phyloP scores from a whole-genome alignment of 495 filamentous ascomycete genomes.

The Neurospora sp. region DNA sequence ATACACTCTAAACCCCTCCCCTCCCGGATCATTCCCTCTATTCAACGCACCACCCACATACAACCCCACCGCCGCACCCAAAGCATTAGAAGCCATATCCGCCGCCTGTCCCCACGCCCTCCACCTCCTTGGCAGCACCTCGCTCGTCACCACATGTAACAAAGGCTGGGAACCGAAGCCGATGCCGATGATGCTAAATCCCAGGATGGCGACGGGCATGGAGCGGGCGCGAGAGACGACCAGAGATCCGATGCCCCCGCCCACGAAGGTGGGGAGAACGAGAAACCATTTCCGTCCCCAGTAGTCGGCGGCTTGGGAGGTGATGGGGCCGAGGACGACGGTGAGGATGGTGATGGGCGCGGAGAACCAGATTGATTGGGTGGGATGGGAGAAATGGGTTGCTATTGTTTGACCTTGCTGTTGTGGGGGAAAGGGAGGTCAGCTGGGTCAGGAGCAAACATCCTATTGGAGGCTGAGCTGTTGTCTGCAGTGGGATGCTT shows the following conservation, averaged over 20 bases:
- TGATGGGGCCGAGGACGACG: conserved; percentile 19
- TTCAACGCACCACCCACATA: conserved; percentile 20
- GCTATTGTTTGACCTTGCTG: conserved; percentile 22
- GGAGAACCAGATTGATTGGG: conserved; percentile 18
- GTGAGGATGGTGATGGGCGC: conserved; percentile 21
- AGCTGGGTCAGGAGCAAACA: no score
- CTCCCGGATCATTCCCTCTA: conserved; percentile 7
- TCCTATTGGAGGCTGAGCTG: no score
- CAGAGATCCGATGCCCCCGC: conserved; percentile 16
- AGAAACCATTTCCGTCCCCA: conserved; percentile 30
- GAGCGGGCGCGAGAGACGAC: conserved; percentile 21
- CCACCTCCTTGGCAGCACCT: conserved; percentile 24
- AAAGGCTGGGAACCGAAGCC: conserved; percentile 26
- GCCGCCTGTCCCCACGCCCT: conserved; percentile 21
- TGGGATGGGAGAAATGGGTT: conserved; percentile 5
- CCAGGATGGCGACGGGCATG: conserved; percentile 25
- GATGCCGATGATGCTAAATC: conserved; percentile 18
- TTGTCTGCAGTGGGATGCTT: no score
- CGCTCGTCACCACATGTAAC: conserved; percentile 22
- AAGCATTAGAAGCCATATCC: conserved; percentile 11
- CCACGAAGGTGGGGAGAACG: conserved; percentile 20
- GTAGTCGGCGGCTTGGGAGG: conserved; percentile 29
- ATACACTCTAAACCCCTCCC: conserved; percentile 22
- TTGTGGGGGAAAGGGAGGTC: not conserved
- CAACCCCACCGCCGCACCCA: conserved; percentile 10